Base-by-base conservation (phyloP, 2,329 filamentous ascomycete genomes). In the Didymella segeticola region DNA sequence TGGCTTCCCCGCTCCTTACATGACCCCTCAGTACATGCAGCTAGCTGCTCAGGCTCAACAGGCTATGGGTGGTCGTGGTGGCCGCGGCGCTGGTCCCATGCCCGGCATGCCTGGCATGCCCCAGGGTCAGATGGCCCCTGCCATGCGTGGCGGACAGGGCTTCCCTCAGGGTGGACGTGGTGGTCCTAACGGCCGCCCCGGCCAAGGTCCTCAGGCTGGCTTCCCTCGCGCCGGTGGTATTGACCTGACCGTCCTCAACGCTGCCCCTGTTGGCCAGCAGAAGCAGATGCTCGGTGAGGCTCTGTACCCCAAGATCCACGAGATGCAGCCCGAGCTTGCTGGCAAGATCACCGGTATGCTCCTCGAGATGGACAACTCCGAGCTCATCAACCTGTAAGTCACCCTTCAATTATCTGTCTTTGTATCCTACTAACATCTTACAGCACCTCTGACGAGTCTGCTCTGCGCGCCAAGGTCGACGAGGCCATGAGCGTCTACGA, bases 281-380 rank as follows among this genome's bases (percentile, higher is more conserved):
- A 99, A 99, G 87, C 95, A 99, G 84, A 91, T 98, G 78, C 87
- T 99, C 49, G 95, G 95, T 77, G 95, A 99, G 82, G 88, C 91
- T 67, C 89, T 99, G 69, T 99, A 98, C 85, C 95, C 95, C 74
- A 99, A 98, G 89, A 98, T 99, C 72, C 88, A 93, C 78, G 87
- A 86, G 66, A 88, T 96, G 79, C 95, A 99, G 82, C 90, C 92
- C 56, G 93, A 97, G 70, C 84, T 99, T 71, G 95, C 95, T 60
- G 95, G 95, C 75, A 99, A 99, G 88, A 98, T 99, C 78, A 99
- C 95, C 58, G 95, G 95, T 80, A 99, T 99, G 95, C 89, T 99
- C 70, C 81, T 99, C 70, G 95, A 99, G 86, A 99, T 99, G 95
- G 95, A 98, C 71, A 98, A 98, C 80, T 77, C 83, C 53, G 95